These are phyloP conservation scores for Fusarium acutatum DNA, from an alignment of 2,329 filamentous ascomycete genomes.

Conservation along the genomic window DNA sequence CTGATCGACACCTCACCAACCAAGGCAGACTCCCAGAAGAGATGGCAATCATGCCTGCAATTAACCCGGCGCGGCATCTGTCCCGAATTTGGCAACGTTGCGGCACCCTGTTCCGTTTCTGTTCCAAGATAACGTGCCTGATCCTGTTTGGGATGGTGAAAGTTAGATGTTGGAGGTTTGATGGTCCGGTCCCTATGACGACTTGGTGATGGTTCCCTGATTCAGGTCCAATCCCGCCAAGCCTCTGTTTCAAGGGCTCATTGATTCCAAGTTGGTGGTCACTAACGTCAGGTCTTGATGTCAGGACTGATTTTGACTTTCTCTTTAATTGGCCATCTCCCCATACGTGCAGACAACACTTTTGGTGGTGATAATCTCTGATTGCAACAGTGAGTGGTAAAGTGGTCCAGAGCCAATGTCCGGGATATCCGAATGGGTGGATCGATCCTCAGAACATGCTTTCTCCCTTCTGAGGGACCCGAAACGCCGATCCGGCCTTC, in stretches of 20 bases:
- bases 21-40: constrained; percentile 18
- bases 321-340: constrained; percentile 1
- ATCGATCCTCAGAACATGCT: constrained; percentile 18
- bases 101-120: not conserved
- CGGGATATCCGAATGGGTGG: constrained; percentile 31
- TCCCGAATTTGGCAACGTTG: constrained; percentile 14
- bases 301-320: constrained; percentile 8
- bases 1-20: constrained; percentile 22
- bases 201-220: constrained; percentile 26
- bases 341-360: not conserved
- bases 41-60: constrained; percentile 1
- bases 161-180: constrained; percentile 7
- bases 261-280: constrained; percentile 15
- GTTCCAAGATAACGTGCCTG: constrained; percentile 11
- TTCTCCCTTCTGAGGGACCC: constrained; percentile 9
- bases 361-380: not conserved
- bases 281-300: constrained; percentile 14
- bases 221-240: constrained; percentile 16
- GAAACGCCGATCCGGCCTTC: constrained; percentile 29
- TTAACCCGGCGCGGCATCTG: constrained; percentile 19
- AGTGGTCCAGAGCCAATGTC: constrained; percentile 2
- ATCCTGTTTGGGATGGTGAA: not conserved
- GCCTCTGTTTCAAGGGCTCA: constrained; percentile 12
- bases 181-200: constrained; percentile 23
- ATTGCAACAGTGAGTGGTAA: not conserved